phyloP scores from a whole-genome alignment of 2,329 filamentous ascomycete genomes.

The Penicillium sp. region DNA sequence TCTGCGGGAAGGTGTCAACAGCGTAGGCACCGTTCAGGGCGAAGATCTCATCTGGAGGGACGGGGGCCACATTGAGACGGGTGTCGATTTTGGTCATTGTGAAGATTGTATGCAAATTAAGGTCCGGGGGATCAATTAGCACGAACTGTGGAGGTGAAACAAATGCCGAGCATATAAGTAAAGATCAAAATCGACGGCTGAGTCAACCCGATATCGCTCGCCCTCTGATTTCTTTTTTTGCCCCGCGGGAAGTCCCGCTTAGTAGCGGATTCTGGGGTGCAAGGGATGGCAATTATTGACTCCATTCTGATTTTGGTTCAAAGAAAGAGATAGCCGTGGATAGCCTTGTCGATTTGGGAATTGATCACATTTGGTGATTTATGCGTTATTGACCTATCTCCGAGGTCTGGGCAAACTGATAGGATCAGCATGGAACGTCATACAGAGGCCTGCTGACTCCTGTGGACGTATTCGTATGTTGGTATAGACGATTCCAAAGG shows the following conservation, averaged over 20 bases:
- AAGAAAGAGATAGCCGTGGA: neutral
- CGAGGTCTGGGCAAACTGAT: neutral
- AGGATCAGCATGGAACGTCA: conserved; percentile 1
- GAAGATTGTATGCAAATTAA: conserved; percentile 1
- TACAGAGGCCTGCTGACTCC: neutral
- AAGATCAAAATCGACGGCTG: conserved; percentile 18
- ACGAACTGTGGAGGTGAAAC: conserved; percentile 1
- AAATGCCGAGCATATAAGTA: conserved; percentile 8
- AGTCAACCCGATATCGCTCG: conserved; percentile 37
- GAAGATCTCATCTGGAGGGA: conserved; percentile 89
- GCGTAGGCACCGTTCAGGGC: conserved; percentile 82
- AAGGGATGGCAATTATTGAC: neutral
- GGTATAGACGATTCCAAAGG: neutral
- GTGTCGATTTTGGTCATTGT: conserved; percentile 33
- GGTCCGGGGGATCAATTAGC: neutral
- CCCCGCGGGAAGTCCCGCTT: conserved; percentile 27
- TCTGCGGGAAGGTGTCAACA: conserved; percentile 69
- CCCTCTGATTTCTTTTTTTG: conserved; percentile 15
- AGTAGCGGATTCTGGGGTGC: conserved; percentile 16
- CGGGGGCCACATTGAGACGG: conserved; percentile 66
- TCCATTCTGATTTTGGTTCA: conserved; percentile 3
- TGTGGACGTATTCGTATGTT: neutral
- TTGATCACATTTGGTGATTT: neutral
- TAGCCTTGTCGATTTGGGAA: neutral
- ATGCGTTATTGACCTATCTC: neutral